phyloP scores from a whole-genome alignment of 306 rosid species.

The Lathyrus tuberosus region DNA sequence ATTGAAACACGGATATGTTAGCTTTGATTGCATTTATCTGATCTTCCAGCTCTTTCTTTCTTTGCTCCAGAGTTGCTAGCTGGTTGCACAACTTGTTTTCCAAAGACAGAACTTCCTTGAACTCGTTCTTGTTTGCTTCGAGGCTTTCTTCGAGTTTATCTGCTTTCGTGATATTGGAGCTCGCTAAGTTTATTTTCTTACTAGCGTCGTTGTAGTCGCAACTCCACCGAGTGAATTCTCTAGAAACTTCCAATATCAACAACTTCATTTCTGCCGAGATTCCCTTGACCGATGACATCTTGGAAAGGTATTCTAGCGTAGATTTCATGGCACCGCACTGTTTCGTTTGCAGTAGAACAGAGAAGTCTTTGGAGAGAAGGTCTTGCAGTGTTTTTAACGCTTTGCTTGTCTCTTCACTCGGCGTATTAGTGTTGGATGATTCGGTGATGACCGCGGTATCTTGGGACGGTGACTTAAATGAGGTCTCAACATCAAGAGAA shows the following conservation, averaged over 20 bases:
- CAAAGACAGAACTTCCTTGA: constrained; percentile 47
- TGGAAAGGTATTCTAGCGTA: constrained; percentile 44
- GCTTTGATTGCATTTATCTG: constrained; percentile 47
- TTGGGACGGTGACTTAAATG: constrained; percentile 39
- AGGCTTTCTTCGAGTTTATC: constrained; percentile 54
- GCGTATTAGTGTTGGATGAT: constrained; percentile 24
- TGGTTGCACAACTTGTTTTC: constrained; percentile 51
- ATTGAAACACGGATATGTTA: constrained; percentile 44
- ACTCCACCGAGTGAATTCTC: constrained; percentile 46
- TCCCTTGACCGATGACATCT: constrained; percentile 41
- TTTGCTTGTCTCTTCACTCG: constrained; percentile 48
- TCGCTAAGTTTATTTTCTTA: constrained; percentile 48
- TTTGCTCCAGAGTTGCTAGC: constrained; percentile 47
- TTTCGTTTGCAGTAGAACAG: constrained; percentile 41
- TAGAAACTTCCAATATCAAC: constrained; percentile 49
- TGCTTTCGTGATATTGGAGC: constrained; percentile 45
- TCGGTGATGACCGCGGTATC: constrained; percentile 28
- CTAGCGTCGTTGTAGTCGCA: constrained; percentile 48
- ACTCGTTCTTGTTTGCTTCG: constrained; percentile 51
- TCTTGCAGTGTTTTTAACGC: constrained; percentile 49
- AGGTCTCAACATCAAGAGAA: constrained; percentile 49
- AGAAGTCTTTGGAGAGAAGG: constrained; percentile 45
- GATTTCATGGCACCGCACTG: constrained; percentile 43
- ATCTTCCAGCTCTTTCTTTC: constrained; percentile 55
- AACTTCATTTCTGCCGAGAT: constrained; percentile 43